Base-by-base conservation (phyloP, 2,329 filamentous ascomycete genomes). In the Pseudogymnoascus sp. region DNA sequence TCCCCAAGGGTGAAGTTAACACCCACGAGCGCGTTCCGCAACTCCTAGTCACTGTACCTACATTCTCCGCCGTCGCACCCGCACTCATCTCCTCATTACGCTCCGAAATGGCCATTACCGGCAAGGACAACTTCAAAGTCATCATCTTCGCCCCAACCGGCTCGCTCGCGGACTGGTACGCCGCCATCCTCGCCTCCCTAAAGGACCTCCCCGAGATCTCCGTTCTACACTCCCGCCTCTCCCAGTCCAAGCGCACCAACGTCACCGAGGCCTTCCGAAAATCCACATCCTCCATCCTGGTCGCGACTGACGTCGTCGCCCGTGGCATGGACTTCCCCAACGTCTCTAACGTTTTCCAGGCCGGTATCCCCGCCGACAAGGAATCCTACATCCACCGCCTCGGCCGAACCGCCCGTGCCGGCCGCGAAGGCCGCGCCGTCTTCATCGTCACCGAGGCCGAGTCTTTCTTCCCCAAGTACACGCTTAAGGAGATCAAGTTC, bases 111-210 rank as follows among this genome's bases (percentile, higher is more conserved):
- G 69, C 79, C 31, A 76, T 78, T 24, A 73, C 77, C 19, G 70
- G 67, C 1, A 69, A 74, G 66, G 71, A 75, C 66, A 76, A 80
- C 66, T 97, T 97, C 83, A 99, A 99, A 81, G 91, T 91, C n/a
- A 96, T 99, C 65, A 79, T 96, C 44, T 99, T 96, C 78, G 88
- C 93, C 74, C 90, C 90, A 70, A 91, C 89, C 21, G 96, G 89
- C 0, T 83, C 84, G 24, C 82, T 89, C 67, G 90, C 92, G 50
- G 80, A 86, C 64, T 78, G 92, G 59, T 85, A 85, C 21, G 77
- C 81, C 19, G 78, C 82, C 14, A 76, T 88, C 21, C 84, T 92
- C 61, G 61, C 64, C 4, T 61, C 59, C 63, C 66, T 65, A 63
- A 70, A 71, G 63, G 63, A 68, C 72, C 37, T 74, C 70, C 64